Base-by-base conservation (phyloP, 1,284 basidiomycete genomes). In the Marasmius tenuissimus region DNA sequence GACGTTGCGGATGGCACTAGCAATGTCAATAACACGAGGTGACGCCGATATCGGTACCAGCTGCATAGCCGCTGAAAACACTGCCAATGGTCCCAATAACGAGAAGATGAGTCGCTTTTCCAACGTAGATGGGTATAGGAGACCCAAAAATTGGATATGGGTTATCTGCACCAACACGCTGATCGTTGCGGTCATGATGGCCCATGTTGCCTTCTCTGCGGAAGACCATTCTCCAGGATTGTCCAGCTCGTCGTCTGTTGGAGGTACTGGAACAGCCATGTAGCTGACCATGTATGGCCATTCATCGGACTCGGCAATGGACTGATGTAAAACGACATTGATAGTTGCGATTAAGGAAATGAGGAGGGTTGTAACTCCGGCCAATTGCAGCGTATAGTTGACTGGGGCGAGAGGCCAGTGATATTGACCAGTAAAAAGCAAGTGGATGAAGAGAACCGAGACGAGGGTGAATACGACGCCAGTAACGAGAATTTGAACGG, bases 281-380 rank as follows among this genome's bases (percentile, higher is more conserved):
- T 98, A 99, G 65, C 91, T 91, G 58, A 98, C 87, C 89, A 96
- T 96, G 75, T 95, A 98, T 0, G 97, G 97, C 93, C 96, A 98
- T 38, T 77, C 76, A 67, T 85, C 81, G 64, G 91, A 93, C 66
- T 91, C 85, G 1, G 78, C 66, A 4, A 85, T 75, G 3, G 89
- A 81, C 2, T 83, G 78, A 0, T 81, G 72, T 7, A 97, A 81
- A 39, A 97, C 83, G 69, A 95, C 85, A 69, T 87, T 84, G 59
- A 95, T 78, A 1, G 90, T 92, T n/a, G 92, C 90, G 57, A 89
- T 82, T 60, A 91, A 82, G 20, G 88, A 89, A 35, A 91, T 82
- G 53, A 97, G 83, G 20, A 97, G 87, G 14, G 91, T 88, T 53
- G 86, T 78, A 27, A 95, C 93, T 33, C 92, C 92, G 1, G 88